These are phyloP conservation scores for Phytophthora chlamydospora DNA, from an alignment of 352 stramenopile genomes.

Conservation along the genomic window DNA sequence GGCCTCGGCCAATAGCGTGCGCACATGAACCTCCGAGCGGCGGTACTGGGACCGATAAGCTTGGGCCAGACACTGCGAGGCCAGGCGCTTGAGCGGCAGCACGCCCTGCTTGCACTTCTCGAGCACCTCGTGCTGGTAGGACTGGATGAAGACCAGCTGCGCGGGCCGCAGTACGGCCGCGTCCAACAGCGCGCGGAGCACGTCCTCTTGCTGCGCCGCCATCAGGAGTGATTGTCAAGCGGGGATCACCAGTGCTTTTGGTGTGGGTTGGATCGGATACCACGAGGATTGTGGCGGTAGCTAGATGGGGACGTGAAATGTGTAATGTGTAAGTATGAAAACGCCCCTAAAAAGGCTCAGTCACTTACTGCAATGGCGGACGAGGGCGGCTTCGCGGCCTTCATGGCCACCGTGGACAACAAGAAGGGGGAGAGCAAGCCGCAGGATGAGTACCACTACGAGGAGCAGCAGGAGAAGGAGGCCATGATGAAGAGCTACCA, in stretches of 20 bases:
- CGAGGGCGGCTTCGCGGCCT: slow-evolving; percentile 65
- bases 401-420: slow-evolving; percentile 70
- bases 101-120: slow-evolving; percentile 64
- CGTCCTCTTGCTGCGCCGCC: slow-evolving; percentile 55
- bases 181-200: slow-evolving; percentile 68
- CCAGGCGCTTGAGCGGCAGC: slow-evolving; percentile 67
- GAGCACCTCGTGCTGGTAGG: slow-evolving; percentile 71
- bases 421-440: slow-evolving; percentile 13
- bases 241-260: slow-evolving; percentile 23
- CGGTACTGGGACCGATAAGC: slow-evolving; percentile 62
- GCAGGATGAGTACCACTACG: slow-evolving; percentile 75
- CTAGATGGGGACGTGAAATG: neutral
- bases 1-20: slow-evolving; percentile 49
- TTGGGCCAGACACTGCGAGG: slow-evolving; percentile 64
- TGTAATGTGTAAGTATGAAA: no score
- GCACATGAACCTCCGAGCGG: slow-evolving; percentile 61
- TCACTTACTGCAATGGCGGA: slow-evolving; percentile 48
- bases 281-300: no score
- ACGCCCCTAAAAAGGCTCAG: slow-evolving; percentile 3
- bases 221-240: slow-evolving; percentile 11
- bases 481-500: slow-evolving; percentile 91
- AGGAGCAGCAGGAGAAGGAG: slow-evolving; percentile 88
- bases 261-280: no score
- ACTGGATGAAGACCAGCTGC: slow-evolving; percentile 59
- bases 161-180: slow-evolving; percentile 55